Evolutionary conservation across 805 yeast genomes (phyloP), one percentile per base, ranked within the genome.

Genomic region (Candida germanica): DNA sequence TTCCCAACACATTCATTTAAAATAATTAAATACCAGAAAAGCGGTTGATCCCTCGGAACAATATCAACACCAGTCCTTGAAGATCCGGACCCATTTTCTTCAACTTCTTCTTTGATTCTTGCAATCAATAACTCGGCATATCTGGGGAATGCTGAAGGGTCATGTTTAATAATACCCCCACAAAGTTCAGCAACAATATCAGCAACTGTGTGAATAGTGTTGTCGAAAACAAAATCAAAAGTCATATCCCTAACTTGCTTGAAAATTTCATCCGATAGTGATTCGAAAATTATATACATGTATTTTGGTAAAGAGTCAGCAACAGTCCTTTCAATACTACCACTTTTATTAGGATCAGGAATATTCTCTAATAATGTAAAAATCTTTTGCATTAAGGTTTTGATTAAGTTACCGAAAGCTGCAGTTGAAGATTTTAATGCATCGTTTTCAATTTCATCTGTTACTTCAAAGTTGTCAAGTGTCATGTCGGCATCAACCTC

Each of bases 41-140:
- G 60, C 13, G 80, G 75, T 20, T 81, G 82, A 57, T 93, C 98
- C 27, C 88, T 71, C n/a, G 85, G 85, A 18, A 79, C 68, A 17
- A 83, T 68, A 20, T 83, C 89, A 5, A 73, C 64, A 0, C 82
- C 77, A 4, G 77, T 72, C 54, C 96, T 73, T 0, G 80, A 64
- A 1, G 74, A 59, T 3, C 97, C 98, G 0, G 97, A 97, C 3
- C 79, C 83, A 44, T 89, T 84, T 45, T 80, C 86, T 8, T 64
- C 63, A 14, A 91, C 68, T 51, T 91, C 95, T 22, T 71, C 77
- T 24, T 68, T 64, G 17, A 89, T 79, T 35, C 71, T 71, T 4
- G 65, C 66, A 31, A 71, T 59, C 13, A 83, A 57, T n/a, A 66
- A 49, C 0, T 64, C 55, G 24, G 73, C 68, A 18, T 77, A 54